These are phyloP conservation scores for Pleurotus sapidus DNA, from an alignment of 768 basidiomycete genomes.

Conservation along the genomic window DNA sequence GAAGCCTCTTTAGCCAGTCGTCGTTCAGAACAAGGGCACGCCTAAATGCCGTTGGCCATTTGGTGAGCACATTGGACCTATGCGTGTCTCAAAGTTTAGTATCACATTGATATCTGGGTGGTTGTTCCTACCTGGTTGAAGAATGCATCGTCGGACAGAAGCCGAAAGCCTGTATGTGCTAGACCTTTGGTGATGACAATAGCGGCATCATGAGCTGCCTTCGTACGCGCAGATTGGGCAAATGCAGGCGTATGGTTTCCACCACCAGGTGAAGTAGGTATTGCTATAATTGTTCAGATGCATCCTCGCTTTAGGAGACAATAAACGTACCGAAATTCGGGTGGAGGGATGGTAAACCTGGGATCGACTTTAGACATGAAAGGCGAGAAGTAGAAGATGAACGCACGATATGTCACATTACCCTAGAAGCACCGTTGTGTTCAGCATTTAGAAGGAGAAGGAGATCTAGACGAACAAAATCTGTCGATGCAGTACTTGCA, in stretches of 20 bases:
- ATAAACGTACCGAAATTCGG: slow-evolving; percentile 52
- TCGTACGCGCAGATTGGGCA: slow-evolving; percentile 52
- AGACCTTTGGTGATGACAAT: slow-evolving; percentile 58
- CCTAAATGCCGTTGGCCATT: no score
- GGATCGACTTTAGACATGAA: slow-evolving; percentile 1
- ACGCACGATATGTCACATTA: slow-evolving; percentile 65
- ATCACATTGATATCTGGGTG: slow-evolving; percentile 8
- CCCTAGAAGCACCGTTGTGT: slow-evolving; percentile 41
- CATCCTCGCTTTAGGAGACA: slow-evolving; percentile 15
- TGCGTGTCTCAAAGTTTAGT: no score
- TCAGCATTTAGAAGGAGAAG: slow-evolving; percentile 7
- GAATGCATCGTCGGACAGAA: slow-evolving; percentile 58
- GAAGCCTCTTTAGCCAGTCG: no score
- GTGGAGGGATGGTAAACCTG: slow-evolving; percentile 63
- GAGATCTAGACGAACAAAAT: slow-evolving; percentile 49
- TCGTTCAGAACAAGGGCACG: no score
- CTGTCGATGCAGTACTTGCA: slow-evolving; percentile 61
- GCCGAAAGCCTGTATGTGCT: slow-evolving; percentile 58
- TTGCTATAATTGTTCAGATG: slow-evolving; percentile 42
- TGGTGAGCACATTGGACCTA: no score
- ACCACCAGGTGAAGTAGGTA: slow-evolving; percentile 67
- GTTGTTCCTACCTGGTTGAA: slow-evolving; percentile 44
- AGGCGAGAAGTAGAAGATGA: slow-evolving; percentile 10
- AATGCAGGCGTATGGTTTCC: slow-evolving; percentile 79
- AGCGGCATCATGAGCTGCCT: slow-evolving; percentile 60